A percentile compares a stretch with the other conserved stretches of the same genome.
phyloP scores from a whole-genome alignment of 1,139 yeast species.

The Debaryomyces sp. region DNA sequence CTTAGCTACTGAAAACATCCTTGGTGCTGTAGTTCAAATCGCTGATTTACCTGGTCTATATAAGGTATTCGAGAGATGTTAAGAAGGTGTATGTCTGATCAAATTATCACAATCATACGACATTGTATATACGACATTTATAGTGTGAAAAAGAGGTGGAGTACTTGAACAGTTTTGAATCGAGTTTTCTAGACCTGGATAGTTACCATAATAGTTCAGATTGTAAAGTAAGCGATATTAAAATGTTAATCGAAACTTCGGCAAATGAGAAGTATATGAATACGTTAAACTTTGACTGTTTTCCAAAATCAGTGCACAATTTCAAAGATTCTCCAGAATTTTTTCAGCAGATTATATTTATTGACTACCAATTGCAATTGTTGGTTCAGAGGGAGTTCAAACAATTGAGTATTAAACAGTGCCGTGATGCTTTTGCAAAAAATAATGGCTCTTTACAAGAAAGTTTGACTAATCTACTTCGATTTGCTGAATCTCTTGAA shows the following conservation, averaged over 20 bases:
- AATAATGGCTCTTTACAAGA: conserved; percentile 21
- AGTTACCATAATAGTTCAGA: neutral
- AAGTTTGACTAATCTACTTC: conserved; percentile 32
- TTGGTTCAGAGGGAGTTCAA: conserved; percentile 36
- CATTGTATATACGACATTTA: conserved; percentile 1
- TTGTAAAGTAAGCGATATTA: neutral
- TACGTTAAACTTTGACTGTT: conserved; percentile 41
- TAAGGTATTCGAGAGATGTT: conserved; percentile 91
- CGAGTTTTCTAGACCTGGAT: neutral
- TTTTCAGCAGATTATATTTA: conserved; percentile 39
- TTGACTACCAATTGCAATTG: conserved; percentile 44
- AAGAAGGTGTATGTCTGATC: neutral
- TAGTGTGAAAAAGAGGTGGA: neutral
- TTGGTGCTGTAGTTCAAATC: conserved; percentile 69
- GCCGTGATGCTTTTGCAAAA: conserved; percentile 18
- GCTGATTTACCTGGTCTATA: conserved; percentile 93
- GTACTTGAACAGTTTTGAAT: neutral
- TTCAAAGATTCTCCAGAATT: conserved; percentile 40
- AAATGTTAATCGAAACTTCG: conserved; percentile 26
- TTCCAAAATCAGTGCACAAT: conserved; percentile 37
- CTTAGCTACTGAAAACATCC: conserved; percentile 60
- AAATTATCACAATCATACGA: conserved; percentile 1
- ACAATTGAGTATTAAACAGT: conserved; percentile 29
- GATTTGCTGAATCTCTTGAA: conserved; percentile 31
- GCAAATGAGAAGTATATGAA: conserved; percentile 25